phyloP scores from a whole-genome alignment of 2,329 filamentous ascomycete genomes.

The Botrytis cinerea region DNA sequence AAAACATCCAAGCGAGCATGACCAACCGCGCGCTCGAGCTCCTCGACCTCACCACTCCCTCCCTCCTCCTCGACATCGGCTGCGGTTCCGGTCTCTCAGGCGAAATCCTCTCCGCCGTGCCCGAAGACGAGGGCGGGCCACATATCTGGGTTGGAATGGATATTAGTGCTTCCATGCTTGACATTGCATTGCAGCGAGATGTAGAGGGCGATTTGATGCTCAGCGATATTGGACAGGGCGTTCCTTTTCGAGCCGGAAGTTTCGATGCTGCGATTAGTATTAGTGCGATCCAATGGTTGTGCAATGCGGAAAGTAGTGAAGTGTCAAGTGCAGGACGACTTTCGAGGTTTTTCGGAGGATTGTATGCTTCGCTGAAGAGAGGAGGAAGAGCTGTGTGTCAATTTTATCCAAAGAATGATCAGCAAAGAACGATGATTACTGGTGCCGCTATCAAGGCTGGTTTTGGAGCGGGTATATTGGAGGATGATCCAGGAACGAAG shows the following conservation, averaged over 20 bases:
- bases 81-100: conserved; percentile 94
- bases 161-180: conserved; percentile 93
- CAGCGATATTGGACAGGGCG: conserved; percentile 91
- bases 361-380: conserved; percentile 81
- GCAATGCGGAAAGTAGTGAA: conserved; percentile 88
- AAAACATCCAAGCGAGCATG: conserved; percentile 94
- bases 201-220: conserved; percentile 93
- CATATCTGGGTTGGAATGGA: conserved; percentile 99
- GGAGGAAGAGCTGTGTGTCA: conserved; percentile 93
- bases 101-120: conserved; percentile 80
- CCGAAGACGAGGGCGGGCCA: conserved; percentile 72
- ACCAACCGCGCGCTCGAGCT: conserved; percentile 90
- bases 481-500: conserved; percentile 96
- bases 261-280: conserved; percentile 97
- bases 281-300: conserved; percentile 96
- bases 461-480: conserved; percentile 90
- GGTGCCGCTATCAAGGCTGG: conserved; percentile 88
- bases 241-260: conserved; percentile 86
- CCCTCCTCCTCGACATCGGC: conserved; percentile 92
- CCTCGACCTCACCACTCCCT: conserved; percentile 76
- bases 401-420: conserved; percentile 96
- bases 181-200: conserved; percentile 85
- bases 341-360: conserved; percentile 84
- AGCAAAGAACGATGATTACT: conserved; percentile 89
- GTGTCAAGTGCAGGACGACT: conserved; percentile 78